Evolutionary conservation across 2,329 filamentous ascomycete genomes (phyloP).

Genomic region (Daldinia eschscholtzii): DNA sequence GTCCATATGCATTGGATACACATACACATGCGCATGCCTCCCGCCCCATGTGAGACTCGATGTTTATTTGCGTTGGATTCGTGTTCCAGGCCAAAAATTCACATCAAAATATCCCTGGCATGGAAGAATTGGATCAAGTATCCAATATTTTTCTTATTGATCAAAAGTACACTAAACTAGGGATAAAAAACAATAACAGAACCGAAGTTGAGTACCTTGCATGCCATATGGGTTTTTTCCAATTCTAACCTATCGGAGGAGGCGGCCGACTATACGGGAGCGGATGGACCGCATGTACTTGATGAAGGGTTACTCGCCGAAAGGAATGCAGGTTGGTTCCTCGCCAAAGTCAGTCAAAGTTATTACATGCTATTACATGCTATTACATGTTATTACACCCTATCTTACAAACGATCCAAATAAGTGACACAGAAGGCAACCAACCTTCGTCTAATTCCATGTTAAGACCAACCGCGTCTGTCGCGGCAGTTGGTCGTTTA

Average conservation of each 20-base stretch:
- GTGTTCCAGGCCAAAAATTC: constrained; percentile 36
- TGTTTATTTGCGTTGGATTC: constrained; percentile 26
- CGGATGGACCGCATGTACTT: constrained; percentile 16
- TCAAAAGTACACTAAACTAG: constrained; percentile 23
- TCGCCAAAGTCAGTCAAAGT: constrained; percentile 15
- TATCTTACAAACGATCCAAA: constrained; percentile 3
- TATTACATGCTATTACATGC: constrained; percentile 1
- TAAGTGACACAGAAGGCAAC: constrained; percentile 15
- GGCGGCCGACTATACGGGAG: constrained; percentile 13
- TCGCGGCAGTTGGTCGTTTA: constrained; percentile 40
- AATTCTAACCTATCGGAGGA: constrained; percentile 22
- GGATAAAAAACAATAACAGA: constrained; percentile 28
- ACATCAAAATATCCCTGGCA: constrained; percentile 41
- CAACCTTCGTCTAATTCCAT: constrained; percentile 13
- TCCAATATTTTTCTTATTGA: constrained; percentile 18
- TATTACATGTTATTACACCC: neutral
- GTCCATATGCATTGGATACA: neutral
- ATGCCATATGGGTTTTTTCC: constrained; percentile 13
- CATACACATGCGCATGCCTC: constrained; percentile 24
- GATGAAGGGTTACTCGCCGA: neutral
- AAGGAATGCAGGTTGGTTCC: constrained; percentile 25
- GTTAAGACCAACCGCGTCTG: constrained; percentile 32
- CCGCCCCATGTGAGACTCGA: constrained; percentile 29
- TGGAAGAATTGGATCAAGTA: constrained; percentile 35
- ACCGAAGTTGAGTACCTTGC: constrained; percentile 32